Conservation (phyloP, 305 asterid species). For the Plantago lanceolata region DNA sequence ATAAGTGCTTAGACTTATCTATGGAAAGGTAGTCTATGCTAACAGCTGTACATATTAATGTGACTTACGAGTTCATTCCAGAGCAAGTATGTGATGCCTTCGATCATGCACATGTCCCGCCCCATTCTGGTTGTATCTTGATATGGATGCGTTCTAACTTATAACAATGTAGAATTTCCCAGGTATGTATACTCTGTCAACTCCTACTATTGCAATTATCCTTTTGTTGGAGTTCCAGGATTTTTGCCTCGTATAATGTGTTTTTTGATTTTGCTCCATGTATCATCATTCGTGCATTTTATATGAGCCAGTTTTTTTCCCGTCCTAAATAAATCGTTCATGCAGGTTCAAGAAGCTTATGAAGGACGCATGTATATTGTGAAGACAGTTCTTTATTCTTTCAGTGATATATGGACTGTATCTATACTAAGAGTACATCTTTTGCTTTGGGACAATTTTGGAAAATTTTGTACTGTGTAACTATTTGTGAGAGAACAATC, state of each 20-base stretch:
- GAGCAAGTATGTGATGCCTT: background rate
- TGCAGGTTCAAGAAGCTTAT: background rate
- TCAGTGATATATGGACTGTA: background rate
- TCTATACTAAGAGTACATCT: background rate
- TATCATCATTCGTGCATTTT: no score
- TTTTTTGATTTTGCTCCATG: background rate
- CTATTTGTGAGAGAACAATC: background rate
- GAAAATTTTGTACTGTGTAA: background rate
- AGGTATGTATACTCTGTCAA: background rate
- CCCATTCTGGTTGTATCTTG: slow-evolving; percentile 4
- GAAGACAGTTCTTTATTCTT: slow-evolving; percentile 11
- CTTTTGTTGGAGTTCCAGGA: background rate
- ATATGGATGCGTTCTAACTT: slow-evolving; percentile 2
- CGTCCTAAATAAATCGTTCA: background rate
- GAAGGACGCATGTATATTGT: background rate
- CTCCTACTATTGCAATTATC: background rate
- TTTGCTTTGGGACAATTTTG: background rate
- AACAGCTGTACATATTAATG: background rate
- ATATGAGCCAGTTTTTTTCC: no score
- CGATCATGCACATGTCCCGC: background rate
- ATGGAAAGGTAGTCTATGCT: background rate
- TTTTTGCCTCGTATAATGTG: background rate
- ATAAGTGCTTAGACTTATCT: background rate
- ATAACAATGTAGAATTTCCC: background rate
- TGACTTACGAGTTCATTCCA: slow-evolving; percentile 1